Evolutionary conservation across 768 basidiomycete species (phyloP), one percentile per base, ranked within the genome.

Genomic region (Phanerochaete carnosa): DNA sequence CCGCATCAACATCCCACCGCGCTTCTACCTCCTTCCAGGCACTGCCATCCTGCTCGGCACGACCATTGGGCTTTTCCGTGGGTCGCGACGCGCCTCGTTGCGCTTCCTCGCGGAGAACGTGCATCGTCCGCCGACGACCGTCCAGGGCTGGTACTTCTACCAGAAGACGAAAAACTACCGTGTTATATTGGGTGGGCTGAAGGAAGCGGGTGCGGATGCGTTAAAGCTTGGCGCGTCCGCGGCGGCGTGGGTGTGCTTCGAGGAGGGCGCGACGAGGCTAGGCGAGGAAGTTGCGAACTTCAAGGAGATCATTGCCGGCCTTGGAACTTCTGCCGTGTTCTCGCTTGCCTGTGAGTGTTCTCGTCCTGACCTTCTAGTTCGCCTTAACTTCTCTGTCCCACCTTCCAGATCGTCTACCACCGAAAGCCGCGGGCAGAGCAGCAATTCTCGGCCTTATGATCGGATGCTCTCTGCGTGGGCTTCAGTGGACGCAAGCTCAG

Each of bases 81-180:
- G 88, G 22, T 86, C 86, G 12, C 83, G 89, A 46, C 78, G 73
- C 50, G 85, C 89, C n/a, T 82, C 84, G 13, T 76, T 94, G 71
- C 88, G 85, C 55, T 95, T 90, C 73, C 80, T 95, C 53, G 94
- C 93, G n/a, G 94, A 96, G 73, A 95, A 96, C 72, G 94, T 87
- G 46, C 94, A 96, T 74, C 81, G 92, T 58, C 81, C 89, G 51
- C 94, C 94, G 23, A 87, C 76, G 65, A 96, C 94, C 30, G 82
- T 93, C 60, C 84, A 88, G 65, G 94, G 94, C 60, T 95, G 94
- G 94, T 96, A 95, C 73, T 90, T 93, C 67, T 95, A 96, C 84
- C 90, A 93, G 72, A 95, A 95, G 79, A 94, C 92, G 29, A 96
- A 95, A 74, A 95, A 95, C 78, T 95, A 95, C 79, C 80, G 84